phyloP scores from a whole-genome alignment of 2,329 filamentous ascomycete species.

The Fusarium sp. region DNA sequence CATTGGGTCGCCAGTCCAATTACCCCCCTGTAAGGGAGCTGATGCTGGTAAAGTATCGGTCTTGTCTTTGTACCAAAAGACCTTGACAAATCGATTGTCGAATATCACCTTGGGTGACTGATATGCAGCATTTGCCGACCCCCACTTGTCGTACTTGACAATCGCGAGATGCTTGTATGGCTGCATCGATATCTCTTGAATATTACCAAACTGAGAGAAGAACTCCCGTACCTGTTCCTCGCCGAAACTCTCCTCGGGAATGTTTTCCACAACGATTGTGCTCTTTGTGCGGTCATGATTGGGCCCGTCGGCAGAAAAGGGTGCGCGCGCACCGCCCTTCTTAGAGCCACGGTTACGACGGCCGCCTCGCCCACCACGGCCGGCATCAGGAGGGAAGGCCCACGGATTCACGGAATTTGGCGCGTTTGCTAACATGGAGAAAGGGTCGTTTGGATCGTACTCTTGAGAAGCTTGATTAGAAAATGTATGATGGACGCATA shows the following conservation, averaged over 20 bases:
- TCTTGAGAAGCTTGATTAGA: constrained; percentile 45
- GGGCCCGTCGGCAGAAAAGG: constrained; percentile 74
- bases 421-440: constrained; percentile 39
- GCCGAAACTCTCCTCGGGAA: constrained; percentile 76
- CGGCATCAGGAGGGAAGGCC: constrained; percentile 44
- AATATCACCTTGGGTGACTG: constrained; percentile 84
- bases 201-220: constrained; percentile 78
- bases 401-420: constrained; percentile 38
- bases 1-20: constrained; percentile 44
- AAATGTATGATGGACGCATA: neutral
- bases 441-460: constrained; percentile 52
- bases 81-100: constrained; percentile 87
- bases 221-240: constrained; percentile 75
- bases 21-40: constrained; percentile 42
- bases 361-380: constrained; percentile 52
- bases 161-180: constrained; percentile 75
- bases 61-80: constrained; percentile 79
- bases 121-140: constrained; percentile 76
- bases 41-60: constrained; percentile 51
- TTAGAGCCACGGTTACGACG: constrained; percentile 52
- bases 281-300: constrained; percentile 72
- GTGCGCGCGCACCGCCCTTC: constrained; percentile 59
- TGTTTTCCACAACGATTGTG: constrained; percentile 81
- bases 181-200: constrained; percentile 74
- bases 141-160: constrained; percentile 76